Percentiles rank a stretch among this genome's conserved stretches.
Evolutionary conservation across 768 basidiomycete genomes (phyloP).

Genomic region (Chlorophyllum brunneum): DNA sequence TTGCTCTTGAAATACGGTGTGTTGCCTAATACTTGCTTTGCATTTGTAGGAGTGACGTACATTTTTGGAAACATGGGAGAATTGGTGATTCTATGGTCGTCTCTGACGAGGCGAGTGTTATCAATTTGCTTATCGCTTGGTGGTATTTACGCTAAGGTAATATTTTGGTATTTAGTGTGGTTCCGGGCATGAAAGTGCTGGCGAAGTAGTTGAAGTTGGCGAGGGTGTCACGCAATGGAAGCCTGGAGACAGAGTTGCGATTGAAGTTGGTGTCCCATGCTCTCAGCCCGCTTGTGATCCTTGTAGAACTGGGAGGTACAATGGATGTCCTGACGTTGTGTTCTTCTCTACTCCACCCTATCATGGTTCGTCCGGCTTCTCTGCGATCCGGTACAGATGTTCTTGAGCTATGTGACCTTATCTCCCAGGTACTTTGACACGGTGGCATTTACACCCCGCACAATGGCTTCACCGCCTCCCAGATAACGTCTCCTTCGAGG

Average conservation of each 20-base stretch:
- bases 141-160: background rate
- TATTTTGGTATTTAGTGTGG: constrained; percentile 42
- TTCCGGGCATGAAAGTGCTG: constrained; percentile 69
- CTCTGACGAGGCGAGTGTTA: constrained; percentile 49
- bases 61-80: constrained; percentile 70
- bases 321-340: constrained; percentile 55
- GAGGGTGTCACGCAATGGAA: constrained; percentile 68
- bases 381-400: background rate
- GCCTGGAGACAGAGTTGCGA: constrained; percentile 63
- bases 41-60: constrained; percentile 57
- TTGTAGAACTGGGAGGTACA: constrained; percentile 63
- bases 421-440: constrained; percentile 50
- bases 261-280: constrained; percentile 69
- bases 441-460: constrained; percentile 65
- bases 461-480: constrained; percentile 68
- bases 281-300: constrained; percentile 57
- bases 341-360: constrained; percentile 72
- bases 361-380: constrained; percentile 40
- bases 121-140: background rate
- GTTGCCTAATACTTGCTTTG: no score
- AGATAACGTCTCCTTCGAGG: constrained; percentile 58
- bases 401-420: background rate
- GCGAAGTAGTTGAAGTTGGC: constrained; percentile 60
- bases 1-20: no score
- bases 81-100: constrained; percentile 71